Evolutionary conservation across 1,284 basidiomycete genomes (phyloP), one percentile per base, ranked within the genome.

Genomic region (Pterula multifida): DNA sequence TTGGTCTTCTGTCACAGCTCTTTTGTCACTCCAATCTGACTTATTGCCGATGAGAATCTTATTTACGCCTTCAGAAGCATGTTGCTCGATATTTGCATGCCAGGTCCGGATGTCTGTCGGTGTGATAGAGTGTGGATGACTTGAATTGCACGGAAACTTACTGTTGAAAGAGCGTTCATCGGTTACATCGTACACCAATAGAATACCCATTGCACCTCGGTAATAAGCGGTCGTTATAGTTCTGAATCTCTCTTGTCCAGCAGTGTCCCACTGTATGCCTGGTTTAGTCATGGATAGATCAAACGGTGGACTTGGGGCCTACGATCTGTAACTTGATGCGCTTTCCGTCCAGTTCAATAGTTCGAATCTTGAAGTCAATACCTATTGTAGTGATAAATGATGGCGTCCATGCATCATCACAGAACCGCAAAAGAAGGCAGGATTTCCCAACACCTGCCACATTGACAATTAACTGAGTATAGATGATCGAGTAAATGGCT

Each of bases 161-260:
- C 95, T 98, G 65, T 92, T 89, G 73, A 98, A 99, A 23, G 91
- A 96, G 60, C 90, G 85, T 68, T 97, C 92, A 67, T 98, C 95
- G 25, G 96, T 98, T 36, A 98, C 93, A 64, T 98, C 96, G 68
- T 98, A 99, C 3, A 98, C 95, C 53, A 99, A 78, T 51, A 99
- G 74, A 62, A 98, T 99, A 50, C 96, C 96, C 95, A 98, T 98
- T 15, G 96, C 96, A 45, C 96, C 96, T 59, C 96, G 87, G 75
- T 99, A 99, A 70, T 99, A 99, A n/a, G 96, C 94, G 6, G 95
- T 97, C 42, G 96, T 98, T 68, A 99, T 99, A 44, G 96, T 98
- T 62, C 95, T 79, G 77, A 99, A 99, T 35, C 96, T 86, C 72
- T 99, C 96, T 73, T 98, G 96, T 36, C 96, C 95, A 47, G 96